A percentile compares a stretch with the other conserved stretches of the same genome.
Conservation (phyloP, 352 stramenopile species). For the Ophiocytium majus region DNA sequence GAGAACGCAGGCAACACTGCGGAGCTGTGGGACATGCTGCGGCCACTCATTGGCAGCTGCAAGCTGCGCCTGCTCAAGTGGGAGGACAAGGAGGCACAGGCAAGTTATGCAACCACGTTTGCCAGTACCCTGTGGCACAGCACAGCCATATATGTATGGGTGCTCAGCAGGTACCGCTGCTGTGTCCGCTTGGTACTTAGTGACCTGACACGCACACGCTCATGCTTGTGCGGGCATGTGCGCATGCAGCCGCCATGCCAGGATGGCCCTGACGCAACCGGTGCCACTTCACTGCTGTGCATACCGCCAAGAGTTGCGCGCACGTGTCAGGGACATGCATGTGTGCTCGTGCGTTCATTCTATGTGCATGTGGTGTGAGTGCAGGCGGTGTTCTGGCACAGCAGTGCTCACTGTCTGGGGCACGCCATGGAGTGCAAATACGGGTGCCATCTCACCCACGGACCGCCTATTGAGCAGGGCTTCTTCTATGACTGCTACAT, state of each 20-base stretch:
- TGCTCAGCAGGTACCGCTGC: too few species aligned
- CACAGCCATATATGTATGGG: background rate
- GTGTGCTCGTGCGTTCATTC: too few species aligned
- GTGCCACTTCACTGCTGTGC: too few species aligned
- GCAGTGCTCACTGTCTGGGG: constrained; percentile 91
- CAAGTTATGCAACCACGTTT: constrained; percentile 1
- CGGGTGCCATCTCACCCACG: constrained; percentile 92
- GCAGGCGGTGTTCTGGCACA: constrained; percentile 90
- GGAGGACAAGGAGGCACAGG: constrained; percentile 87
- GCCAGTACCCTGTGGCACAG: background rate
- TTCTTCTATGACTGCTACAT: constrained; percentile 99
- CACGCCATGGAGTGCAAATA: constrained; percentile 94
- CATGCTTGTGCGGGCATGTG: too few species aligned
- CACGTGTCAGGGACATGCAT: too few species aligned
- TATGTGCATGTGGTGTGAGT: too few species aligned
- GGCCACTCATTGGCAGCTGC: constrained; percentile 90
- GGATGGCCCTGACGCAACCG: too few species aligned
- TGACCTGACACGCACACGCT: too few species aligned
- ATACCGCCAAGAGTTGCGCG: too few species aligned
- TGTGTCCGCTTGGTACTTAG: too few species aligned
- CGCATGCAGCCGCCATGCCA: too few species aligned
- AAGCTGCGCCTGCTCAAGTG: constrained; percentile 97
- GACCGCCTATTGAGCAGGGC: constrained; percentile 88
- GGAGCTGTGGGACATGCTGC: constrained; percentile 60
- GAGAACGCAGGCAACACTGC: constrained; percentile 47